Evolutionary conservation across 495 filamentous ascomycete species (phyloP).

Genomic region (Xylaria bambusicola): DNA sequence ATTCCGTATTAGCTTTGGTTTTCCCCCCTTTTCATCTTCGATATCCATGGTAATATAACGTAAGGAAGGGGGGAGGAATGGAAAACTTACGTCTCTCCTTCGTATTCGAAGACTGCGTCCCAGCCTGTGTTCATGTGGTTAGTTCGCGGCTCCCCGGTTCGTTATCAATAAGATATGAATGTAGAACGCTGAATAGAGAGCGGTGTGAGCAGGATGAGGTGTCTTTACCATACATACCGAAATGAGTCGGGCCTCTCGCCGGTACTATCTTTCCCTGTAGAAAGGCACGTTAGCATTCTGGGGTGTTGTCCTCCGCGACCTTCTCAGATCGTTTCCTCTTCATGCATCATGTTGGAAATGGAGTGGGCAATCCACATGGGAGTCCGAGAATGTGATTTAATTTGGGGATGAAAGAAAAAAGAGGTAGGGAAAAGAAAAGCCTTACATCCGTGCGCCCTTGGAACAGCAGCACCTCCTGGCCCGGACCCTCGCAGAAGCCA

Average conservation of each 20-base stretch:
- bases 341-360: too few relatives aligned
- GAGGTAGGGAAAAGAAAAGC: slow-evolving; percentile 18
- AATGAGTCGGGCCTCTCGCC: slow-evolving; percentile 70
- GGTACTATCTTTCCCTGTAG: slow-evolving; percentile 71
- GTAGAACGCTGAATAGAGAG: neutral
- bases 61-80: neutral
- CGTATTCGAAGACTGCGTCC: slow-evolving; percentile 96
- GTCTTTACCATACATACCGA: slow-evolving; percentile 62
- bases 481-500: slow-evolving; percentile 84
- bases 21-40: neutral
- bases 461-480: slow-evolving; percentile 82
- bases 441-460: slow-evolving; percentile 74
- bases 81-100: slow-evolving; percentile 75
- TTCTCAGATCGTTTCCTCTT: too few relatives aligned
- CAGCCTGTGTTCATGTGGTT: slow-evolving; percentile 59
- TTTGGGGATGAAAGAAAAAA: neutral
- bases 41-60: neutral
- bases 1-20: slow-evolving; percentile 2
- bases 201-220: slow-evolving; percentile 1
- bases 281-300: slow-evolving; percentile 28
- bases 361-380: too few relatives aligned
- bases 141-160: slow-evolving; percentile 10
- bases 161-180: neutral
- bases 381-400: too few relatives aligned
- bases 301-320: too few relatives aligned